phyloP scores from a whole-genome alignment of 768 basidiomycete genomes.

The Leccinum longicurvipes region DNA sequence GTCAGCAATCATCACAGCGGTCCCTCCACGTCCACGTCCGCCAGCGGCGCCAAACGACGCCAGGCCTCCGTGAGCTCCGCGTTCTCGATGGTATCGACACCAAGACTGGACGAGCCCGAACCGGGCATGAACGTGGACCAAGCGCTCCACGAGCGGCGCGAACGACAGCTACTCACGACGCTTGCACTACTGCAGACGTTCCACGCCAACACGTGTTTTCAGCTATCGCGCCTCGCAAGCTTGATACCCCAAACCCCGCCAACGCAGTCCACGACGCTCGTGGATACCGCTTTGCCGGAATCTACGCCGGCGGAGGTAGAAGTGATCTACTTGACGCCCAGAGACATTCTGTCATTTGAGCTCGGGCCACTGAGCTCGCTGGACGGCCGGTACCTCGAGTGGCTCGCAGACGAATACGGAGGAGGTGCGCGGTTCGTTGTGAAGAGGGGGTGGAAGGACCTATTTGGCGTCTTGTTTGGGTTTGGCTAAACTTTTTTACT shows the following conservation, averaged over 20 bases:
- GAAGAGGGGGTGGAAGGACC: conserved; percentile 45
- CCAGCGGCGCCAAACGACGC: conserved; percentile 26
- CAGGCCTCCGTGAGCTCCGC: conserved; percentile 33
- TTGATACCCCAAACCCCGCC: conserved; percentile 17
- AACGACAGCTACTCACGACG: conserved; percentile 42
- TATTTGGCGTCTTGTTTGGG: conserved; percentile 43
- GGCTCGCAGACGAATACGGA: conserved; percentile 68
- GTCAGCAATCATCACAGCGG: conserved; percentile 34
- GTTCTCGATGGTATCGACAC: conserved; percentile 14
- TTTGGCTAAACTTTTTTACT: conserved; percentile 28
- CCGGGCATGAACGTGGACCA: conserved; percentile 9
- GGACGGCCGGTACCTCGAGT: conserved; percentile 75
- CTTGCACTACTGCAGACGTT: conserved; percentile 65
- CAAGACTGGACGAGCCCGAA: conserved; percentile 29
- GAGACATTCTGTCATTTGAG: conserved; percentile 65
- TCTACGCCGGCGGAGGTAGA: conserved; percentile 15
- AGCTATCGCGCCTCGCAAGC: conserved; percentile 43
- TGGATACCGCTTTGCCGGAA: background rate
- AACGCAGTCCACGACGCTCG: background rate
- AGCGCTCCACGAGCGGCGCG: conserved; percentile 26
- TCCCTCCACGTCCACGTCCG: conserved; percentile 25
- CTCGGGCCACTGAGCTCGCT: conserved; percentile 68
- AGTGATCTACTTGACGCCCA: conserved; percentile 50
- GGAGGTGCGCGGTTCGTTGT: conserved; percentile 40
- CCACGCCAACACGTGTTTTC: conserved; percentile 60